Evolutionary conservation across 805 yeast species (phyloP), one percentile per base, ranked within the genome.

Genomic region (Sugiyamaella lignohabitans): DNA sequence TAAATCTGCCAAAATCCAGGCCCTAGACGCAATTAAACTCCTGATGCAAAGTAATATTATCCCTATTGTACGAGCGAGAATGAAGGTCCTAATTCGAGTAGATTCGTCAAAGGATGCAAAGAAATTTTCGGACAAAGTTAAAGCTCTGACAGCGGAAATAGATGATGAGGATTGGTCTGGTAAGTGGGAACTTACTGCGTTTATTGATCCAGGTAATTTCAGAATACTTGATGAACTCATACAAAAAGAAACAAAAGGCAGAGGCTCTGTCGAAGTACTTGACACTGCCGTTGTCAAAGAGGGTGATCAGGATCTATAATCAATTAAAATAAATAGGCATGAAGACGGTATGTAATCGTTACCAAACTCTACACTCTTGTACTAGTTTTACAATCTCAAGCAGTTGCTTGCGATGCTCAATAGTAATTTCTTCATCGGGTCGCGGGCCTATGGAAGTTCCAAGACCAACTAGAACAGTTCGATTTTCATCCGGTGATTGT

Each of bases 41-140:
- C 69, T 93, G 42, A 82, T 86, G 2, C 76, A 80, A 27, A 76
- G 78, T 54, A 98, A 93, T 64, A 70, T 88, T 27, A 83, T 93
- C 22, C 98, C 98, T 6, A 89, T 93, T 48, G 95, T 87, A 0
- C 74, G 98, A 55, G 98, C 98, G 0, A 82, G 83, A 58, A 93
- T 93, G 98, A 81, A 87, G 65, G 75, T 93, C 35, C 79, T 80
- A 54, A 68, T 87, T n/a, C 64, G 74, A 0, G 65, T 85, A 40
- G 59, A 56, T 16, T 69, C 74, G 5, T n/a, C n/a, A n/a, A 76
- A 82, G 52, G 79, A 76, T 3, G 75, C 76, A 14, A 71, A 72
- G 42, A 65, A 65, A 40, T 60, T 72, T 40, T 60, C 64, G 5
- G 78, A 73, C 19, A 66, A 67, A 38, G 51, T 79, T 14, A 69